These are phyloP conservation scores for Arachnomyces sp. DNA, from an alignment of 2,329 filamentous ascomycete species.

Conservation along the genomic window DNA sequence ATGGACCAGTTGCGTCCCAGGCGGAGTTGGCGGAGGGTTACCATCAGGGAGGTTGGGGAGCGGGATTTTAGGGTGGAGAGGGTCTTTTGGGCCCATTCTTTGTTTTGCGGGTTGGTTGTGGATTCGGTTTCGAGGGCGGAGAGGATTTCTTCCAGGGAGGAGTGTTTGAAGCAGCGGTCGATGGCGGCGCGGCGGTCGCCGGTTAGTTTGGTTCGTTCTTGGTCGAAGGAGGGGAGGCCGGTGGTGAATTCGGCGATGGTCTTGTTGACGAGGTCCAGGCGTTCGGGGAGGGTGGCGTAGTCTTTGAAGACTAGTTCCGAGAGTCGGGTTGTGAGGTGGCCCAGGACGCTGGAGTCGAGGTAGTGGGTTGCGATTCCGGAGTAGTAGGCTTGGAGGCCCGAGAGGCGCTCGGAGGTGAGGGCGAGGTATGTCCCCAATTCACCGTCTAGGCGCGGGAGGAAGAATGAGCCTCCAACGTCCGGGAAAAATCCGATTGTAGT, in stretches of 20 bases:
- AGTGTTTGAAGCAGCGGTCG: slow-evolving; percentile 70
- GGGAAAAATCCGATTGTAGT: slow-evolving; percentile 98
- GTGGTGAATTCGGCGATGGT: slow-evolving; percentile 91
- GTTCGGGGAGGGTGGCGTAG: slow-evolving; percentile 54
- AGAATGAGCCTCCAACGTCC: slow-evolving; percentile 94
- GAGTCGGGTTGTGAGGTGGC: slow-evolving; percentile 72
- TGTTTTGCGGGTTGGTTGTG: slow-evolving; percentile 48
- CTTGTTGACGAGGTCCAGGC: slow-evolving; percentile 66
- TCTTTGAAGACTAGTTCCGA: slow-evolving; percentile 86
- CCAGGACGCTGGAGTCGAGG: slow-evolving; percentile 80
- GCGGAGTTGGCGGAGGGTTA: slow-evolving; percentile 76
- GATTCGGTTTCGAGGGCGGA: slow-evolving; percentile 52
- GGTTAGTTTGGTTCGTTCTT: slow-evolving; percentile 59
- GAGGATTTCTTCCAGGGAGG: slow-evolving; percentile 64
- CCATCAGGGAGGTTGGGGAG: slow-evolving; percentile 80
- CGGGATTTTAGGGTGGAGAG: slow-evolving; percentile 65
- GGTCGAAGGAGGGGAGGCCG: slow-evolving; percentile 57
- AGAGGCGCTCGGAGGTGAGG: slow-evolving; percentile 76
- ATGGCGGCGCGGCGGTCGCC: slow-evolving; percentile 71
- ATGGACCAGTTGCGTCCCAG: slow-evolving; percentile 71
- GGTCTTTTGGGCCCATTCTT: slow-evolving; percentile 72
- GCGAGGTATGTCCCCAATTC: slow-evolving; percentile 85
- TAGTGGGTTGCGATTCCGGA: slow-evolving; percentile 93
- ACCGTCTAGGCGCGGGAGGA: slow-evolving; percentile 83
- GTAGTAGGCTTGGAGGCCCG: slow-evolving; percentile 80